phyloP scores from a whole-genome alignment of 305 asterid genomes.

The Fraxinus sp. region DNA sequence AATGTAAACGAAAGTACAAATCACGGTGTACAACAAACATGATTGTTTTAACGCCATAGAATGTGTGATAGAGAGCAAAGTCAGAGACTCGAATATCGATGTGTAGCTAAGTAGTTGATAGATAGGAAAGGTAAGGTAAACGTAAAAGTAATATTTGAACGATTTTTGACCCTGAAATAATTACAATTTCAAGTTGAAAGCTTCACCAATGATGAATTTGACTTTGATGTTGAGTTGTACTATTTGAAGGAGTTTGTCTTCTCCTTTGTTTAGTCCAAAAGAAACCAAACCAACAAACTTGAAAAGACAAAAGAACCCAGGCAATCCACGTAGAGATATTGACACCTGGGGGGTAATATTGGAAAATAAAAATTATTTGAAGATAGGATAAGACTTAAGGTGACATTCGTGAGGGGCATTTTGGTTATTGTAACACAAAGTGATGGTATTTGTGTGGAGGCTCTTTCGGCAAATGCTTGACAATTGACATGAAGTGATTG shows the following conservation, averaged over 20 bases:
- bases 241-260: conserved; percentile 30
- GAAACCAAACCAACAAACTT: conserved; percentile 4
- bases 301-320: background rate
- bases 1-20: too few relatives aligned
- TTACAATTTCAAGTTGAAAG: background rate
- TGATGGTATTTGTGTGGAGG: conserved; percentile 4
- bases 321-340: conserved; percentile 9
- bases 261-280: conserved; percentile 6
- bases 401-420: conserved; percentile 12
- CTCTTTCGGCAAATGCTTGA: conserved; percentile 24
- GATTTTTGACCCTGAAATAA: background rate
- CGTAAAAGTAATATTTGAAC: background rate
- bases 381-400: background rate
- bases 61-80: background rate
- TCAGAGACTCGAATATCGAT: background rate
- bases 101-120: background rate
- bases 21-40: too few relatives aligned
- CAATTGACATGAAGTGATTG: conserved; percentile 42
- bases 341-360: conserved; percentile 18
- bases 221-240: conserved; percentile 7
- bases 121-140: background rate
- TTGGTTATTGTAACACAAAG: conserved; percentile 2
- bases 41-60: background rate
- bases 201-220: background rate
- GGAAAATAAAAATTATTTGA: background rate